phyloP scores from a whole-genome alignment of 2,329 filamentous ascomycete genomes.

The Colletotrichum lindemuthianum region DNA sequence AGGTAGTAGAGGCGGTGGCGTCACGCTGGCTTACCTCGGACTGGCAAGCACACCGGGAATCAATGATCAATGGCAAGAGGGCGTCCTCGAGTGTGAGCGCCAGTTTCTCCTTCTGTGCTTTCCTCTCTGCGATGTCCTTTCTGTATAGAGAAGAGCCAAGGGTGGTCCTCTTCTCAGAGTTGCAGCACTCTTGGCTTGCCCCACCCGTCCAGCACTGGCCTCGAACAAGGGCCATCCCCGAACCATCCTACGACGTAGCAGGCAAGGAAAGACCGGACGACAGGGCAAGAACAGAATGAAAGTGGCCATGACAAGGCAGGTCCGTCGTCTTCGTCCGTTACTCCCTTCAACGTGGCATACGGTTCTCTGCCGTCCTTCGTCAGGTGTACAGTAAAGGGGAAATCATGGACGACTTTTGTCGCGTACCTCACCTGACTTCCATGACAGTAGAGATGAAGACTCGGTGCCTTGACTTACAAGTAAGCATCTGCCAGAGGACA shows the following conservation, averaged over 20 bases:
- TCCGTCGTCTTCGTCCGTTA: not conserved
- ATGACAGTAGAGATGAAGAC: too few species aligned
- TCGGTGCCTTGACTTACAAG: too few species aligned
- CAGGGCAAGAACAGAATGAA: not conserved
- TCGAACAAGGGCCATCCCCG: constrained; percentile 33
- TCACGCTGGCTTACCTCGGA: constrained; percentile 17
- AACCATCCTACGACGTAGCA: constrained; percentile 9
- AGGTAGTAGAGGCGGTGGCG: too few species aligned
- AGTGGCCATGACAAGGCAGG: not conserved
- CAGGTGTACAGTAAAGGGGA: too few species aligned
- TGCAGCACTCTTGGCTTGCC: not conserved
- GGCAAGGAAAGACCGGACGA: constrained; percentile 11
- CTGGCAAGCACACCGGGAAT: constrained; percentile 19
- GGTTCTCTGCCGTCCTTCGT: too few species aligned
- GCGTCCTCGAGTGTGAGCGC: too few species aligned
- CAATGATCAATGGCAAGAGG: not conserved
- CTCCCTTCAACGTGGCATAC: not conserved
- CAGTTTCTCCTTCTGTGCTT: too few species aligned
- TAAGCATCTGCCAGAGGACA: too few species aligned
- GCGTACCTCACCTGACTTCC: too few species aligned
- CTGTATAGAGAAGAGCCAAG: not conserved
- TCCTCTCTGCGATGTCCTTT: too few species aligned
- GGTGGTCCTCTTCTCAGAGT: not conserved
- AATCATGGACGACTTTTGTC: too few species aligned
- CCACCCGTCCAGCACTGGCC: constrained; percentile 28